Evolutionary conservation across 202 grass and related monocot species (phyloP), one percentile per base, ranked within the genome.

Genomic region (Sporobolus alterniflorus): DNA sequence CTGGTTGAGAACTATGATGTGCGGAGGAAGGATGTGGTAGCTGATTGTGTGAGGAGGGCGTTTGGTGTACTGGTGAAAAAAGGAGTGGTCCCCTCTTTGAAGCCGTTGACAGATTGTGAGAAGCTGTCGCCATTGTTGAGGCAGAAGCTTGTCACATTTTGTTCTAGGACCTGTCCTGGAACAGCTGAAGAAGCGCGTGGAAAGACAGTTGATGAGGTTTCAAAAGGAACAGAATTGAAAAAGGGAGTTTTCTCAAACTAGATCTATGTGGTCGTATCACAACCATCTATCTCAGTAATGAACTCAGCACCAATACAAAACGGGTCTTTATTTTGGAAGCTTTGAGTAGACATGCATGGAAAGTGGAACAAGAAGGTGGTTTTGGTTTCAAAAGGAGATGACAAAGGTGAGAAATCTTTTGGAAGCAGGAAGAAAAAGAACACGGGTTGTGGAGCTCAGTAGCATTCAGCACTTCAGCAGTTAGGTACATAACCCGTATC

Each of bases 1-100:
- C 74, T 99, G 31, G 78, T 99, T 50, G 96, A 94, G 41, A 94
- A 96, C 80, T 99, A 94, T 91, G 93, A 96, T 77, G 88, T 86
- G 42, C 64, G 17, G 59, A 88, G 86, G 39, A 99, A 87, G 75
- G 87, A 88, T 34, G 71, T 76, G 6, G 82, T 99, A 73, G 76
- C 76, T 73, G 59, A 52, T 9, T 85, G 78, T 67, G 89, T 96
- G 75, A 87, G 74, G 51, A 74, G 13, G 2, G 87, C 89, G 4
- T 87, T 94, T 76, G 54, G 9, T 36, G 69, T 82, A 17, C 78
- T 96, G 48, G 78, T 99, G 22, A 94, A 84, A 50, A 94, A 67
- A 85, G 91, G 89, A 28, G 89, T 96, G 40, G 65, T 95, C 42
- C 84, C 63, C 14, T 93, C 92, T 18, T 67, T 98, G 84, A 89